Evolutionary conservation across 495 filamentous ascomycete genomes (phyloP).

Genomic region (Letharia lupina): DNA sequence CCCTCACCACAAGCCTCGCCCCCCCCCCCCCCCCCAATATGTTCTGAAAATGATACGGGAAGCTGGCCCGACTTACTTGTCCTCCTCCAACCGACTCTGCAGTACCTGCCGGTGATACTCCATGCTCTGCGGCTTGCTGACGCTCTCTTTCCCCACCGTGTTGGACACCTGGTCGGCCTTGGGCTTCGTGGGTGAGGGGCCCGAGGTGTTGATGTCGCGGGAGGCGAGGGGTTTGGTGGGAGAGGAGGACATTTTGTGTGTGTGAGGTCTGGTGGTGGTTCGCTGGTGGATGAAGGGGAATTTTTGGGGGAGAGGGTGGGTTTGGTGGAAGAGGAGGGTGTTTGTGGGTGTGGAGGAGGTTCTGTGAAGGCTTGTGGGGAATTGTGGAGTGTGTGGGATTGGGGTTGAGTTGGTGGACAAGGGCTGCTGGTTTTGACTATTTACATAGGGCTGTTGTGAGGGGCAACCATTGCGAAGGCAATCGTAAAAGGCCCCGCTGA

Average conservation of each 20-base stretch:
- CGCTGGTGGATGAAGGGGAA: background rate
- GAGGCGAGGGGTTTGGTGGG: conserved; percentile 35
- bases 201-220: conserved; percentile 50
- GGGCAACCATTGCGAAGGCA: conserved; percentile 2
- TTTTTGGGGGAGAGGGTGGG: no score
- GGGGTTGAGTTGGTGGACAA: background rate
- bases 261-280: conserved; percentile 6
- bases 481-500: background rate
- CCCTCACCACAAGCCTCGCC: background rate
- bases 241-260: conserved; percentile 24
- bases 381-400: background rate
- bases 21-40: background rate
- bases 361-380: background rate
- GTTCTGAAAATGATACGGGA: background rate
- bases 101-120: conserved; percentile 74
- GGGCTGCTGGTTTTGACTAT: conserved; percentile 1
- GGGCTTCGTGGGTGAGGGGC: conserved; percentile 25
- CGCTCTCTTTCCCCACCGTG: conserved; percentile 28
- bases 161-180: background rate
- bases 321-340: background rate
- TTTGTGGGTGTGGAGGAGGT: background rate
- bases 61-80: conserved; percentile 46
- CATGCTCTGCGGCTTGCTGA: conserved; percentile 36
- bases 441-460: conserved; percentile 12
- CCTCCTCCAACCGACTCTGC: conserved; percentile 60